Base-by-base conservation (phyloP, 306 rosid genomes). In the Castanopsis chinensis region DNA sequence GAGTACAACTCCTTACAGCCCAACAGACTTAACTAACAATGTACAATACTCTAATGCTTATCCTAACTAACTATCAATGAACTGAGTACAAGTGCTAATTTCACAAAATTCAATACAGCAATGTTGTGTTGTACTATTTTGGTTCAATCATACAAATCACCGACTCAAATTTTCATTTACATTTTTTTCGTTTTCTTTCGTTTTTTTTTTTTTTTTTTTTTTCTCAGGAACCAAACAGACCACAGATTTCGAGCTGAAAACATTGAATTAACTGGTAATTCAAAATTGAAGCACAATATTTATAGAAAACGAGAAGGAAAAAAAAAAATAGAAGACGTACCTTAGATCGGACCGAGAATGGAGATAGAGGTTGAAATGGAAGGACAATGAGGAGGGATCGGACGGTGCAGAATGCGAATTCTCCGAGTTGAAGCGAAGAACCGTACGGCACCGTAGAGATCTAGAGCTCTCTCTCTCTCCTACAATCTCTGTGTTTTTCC, bases 391-490 rank as follows among this genome's bases (percentile, higher is more conserved):
- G 76, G 75, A 19, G 56, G 8, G 70, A 79, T 58, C 63, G 81
- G 85, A 79, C 83, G 90, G 91, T 80, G 86, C 82, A 72, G 72
- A 83, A 90, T 80, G 87, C 81, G 61, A 71, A 82, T 77, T 72
- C 67, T n/a, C 76, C 73, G 51, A 56, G 61, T 32, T 43, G 30
- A 52, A 58, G 56, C 18, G 63, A 61, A 81, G 82, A 45, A 76
- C 59, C 9, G 69, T 79, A 68, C 61, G 81, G 79, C 85, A 81
- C 88, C 84, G 88, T 79, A 76, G 84, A 81, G 78, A 81, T 76
- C 68, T 71, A 56, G 51, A 8, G 18, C 5, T 15, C 52, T 76
- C 53, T 41, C 43, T 37, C 0, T 41, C 45, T 8, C 45, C 12
- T 2, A 41, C 45, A 41, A 41, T 41, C 45, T 41, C 11, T 8